Percentiles rank a stretch among this genome's conserved stretches.
Conservation (phyloP, 805 yeast species). For the Suhomyces pyralidae region DNA sequence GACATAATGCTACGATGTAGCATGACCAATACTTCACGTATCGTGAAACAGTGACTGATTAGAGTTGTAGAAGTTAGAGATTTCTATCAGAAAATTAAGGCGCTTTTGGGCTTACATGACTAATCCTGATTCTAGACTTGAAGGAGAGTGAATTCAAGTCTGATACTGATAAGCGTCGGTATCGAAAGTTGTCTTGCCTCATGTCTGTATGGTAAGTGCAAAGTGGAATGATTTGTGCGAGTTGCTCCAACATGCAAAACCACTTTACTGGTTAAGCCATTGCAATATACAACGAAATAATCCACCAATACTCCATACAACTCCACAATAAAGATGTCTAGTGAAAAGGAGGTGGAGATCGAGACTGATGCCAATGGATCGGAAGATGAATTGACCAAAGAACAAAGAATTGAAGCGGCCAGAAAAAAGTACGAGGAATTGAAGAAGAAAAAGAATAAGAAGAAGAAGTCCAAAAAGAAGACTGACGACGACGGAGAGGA, state of each 20-base stretch:
- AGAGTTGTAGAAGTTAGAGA: not conserved
- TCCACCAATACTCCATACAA: not conserved
- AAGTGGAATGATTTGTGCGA: not conserved
- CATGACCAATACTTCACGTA: not conserved
- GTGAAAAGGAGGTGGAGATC: not conserved
- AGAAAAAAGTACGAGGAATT: slow-evolving; percentile 69
- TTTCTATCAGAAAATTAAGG: too few relatives aligned
- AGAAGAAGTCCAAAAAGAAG: slow-evolving; percentile 48
- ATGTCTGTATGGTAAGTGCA: not conserved
- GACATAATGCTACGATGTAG: not conserved
- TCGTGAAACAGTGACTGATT: not conserved
- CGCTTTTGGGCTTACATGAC: not conserved
- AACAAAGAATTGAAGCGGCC: slow-evolving; percentile 70
- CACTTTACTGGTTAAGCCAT: not conserved
- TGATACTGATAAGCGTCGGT: not conserved
- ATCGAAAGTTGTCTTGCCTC: not conserved
- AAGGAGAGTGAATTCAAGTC: not conserved
- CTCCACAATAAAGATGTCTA: not conserved
- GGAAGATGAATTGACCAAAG: slow-evolving; percentile 37
- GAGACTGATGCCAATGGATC: slow-evolving; percentile 4
- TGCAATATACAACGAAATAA: not conserved
- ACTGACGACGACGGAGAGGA: slow-evolving; percentile 22
- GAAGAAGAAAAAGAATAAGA: slow-evolving; percentile 55
- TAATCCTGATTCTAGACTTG: not conserved
- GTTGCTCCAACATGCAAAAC: not conserved